Base-by-base conservation (phyloP, 2,329 filamentous ascomycete species). In the Sporothrix pseudoabietina region DNA sequence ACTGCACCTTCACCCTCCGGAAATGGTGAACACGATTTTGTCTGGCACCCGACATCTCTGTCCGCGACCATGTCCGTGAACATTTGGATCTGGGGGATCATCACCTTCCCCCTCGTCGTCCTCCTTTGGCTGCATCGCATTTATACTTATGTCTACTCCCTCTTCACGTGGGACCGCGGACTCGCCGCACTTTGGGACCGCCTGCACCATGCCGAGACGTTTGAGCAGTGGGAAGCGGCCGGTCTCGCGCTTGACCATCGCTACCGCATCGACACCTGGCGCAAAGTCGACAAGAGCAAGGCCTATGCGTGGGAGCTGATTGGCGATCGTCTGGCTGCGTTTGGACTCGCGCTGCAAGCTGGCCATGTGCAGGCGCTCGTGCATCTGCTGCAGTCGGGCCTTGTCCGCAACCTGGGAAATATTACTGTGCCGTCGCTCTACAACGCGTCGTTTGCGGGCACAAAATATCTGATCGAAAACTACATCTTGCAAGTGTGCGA, bases 241-340 rank as follows among this genome's bases (percentile, higher is more conserved):
- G 93, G 94, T 1, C 87, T 92, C 76, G 88, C 92, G 78, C 87
- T 97, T n/a, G 94, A 97, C 81, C 91, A 91, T 78, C 84, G 93
- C 22, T 85, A 94, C n/a, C 91, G 91, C 57, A 89, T 94, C 77
- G 93, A 97, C 82, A 81, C 94, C 75, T 97, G 77, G 77, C 92
- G 94, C 73, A 92, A 94, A 78, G 93, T 94, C 78, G 90, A 92
- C 6, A 90, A 90, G 10, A 94, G 91, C 77, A 90, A 90, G 78
- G 89, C 92, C 82, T 98, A 97, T 81, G 94, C 97, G 81, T 95
- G 93, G 84, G 87, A 90, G 72, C 89, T 97, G 74, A 96, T 98
- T 77, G 88, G 91, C 79, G 88, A 93, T 79, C 89, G 94, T 26
- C 85, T 95, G 61, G 73, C 75, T 2, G 76, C 76, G 14, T 74